Base-by-base conservation (phyloP, 1,284 basidiomycete genomes). In the Trametes sp. region DNA sequence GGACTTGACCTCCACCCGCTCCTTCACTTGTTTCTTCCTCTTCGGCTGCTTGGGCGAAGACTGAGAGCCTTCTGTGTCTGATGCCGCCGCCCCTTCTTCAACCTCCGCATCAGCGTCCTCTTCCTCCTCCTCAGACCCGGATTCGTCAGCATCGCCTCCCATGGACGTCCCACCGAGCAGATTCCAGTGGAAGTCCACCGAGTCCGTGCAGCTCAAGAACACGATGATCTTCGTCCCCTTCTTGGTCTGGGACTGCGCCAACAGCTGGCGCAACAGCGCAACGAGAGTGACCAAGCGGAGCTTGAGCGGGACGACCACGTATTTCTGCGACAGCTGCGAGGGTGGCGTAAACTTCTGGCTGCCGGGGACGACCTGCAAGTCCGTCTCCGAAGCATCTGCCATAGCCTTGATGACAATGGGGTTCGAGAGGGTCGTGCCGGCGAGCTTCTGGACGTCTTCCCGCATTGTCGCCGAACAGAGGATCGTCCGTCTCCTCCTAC, bases 401-500 rank as follows among this genome's bases (percentile, higher is more conserved):
- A 83, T 81, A 19, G 88, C 87, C 74, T 90, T 93, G 73, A 94
- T 84, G 75, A 94, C 84, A 57, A 93, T 77, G 2, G 92, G 92
- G 57, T 87, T 81, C 31, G 82, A 79, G 36, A 99, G 81, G 1
- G 94, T 85, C 35, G 87, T 89, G 7, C 95, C 96, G 0, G 96
- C 95, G 24, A 99, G 81, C 69, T 94, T 93, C 76, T 98, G 94
- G 4, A 99, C 96, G 69, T 95, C 95, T 68, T 98, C 96, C 58
- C 92, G 87, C 44, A 99, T 95, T 0, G 98, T 99, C 4, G 98
- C 98, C 9, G 96, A 98, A 82, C 98, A 99, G 14, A 99, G 84
- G 19, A 99, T 83, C 0, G 95, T 97, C 68, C 94, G 83, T 68
- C 93, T 81, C 54, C 86, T 81, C 45, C 85, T 78, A 16, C 84